phyloP scores from a whole-genome alignment of 2,329 filamentous ascomycete genomes.

The Sporothrix sp. region DNA sequence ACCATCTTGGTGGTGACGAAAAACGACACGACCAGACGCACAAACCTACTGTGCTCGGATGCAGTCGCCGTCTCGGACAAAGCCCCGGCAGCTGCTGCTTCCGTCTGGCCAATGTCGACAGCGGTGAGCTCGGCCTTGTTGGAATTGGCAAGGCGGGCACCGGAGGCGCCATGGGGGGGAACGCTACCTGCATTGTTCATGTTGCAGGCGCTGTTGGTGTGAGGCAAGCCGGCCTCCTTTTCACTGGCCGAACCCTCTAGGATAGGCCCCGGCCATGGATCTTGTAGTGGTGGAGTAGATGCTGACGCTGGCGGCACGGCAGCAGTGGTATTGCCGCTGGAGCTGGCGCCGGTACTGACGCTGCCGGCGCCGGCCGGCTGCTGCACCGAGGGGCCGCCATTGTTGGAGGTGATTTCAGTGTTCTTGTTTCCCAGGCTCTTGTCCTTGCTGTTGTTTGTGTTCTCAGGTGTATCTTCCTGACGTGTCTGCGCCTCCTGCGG shows the following conservation, averaged over 20 bases:
- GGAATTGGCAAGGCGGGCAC: not conserved
- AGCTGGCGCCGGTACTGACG: not conserved
- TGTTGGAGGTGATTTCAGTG: not conserved
- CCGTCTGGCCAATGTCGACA: not conserved
- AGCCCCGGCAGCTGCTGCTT: conserved; percentile 1
- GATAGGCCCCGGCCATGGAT: conserved; percentile 48
- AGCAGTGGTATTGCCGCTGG: conserved; percentile 7
- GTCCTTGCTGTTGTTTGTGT: not conserved
- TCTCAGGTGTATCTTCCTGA: not conserved
- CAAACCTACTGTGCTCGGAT: conserved; percentile 19
- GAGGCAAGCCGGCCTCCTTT: conserved; percentile 18
- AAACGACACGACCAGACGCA: conserved; percentile 23
- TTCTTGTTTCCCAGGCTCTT: not conserved
- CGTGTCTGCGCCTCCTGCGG: conserved; percentile 2
- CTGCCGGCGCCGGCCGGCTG: not conserved
- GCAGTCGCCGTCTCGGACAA: not conserved
- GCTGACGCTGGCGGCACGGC: conserved; percentile 18
- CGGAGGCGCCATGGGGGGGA: too few species aligned
- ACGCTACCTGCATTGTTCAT: not conserved
- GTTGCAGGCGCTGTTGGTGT: not conserved
- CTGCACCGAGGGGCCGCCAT: conserved; percentile 1
- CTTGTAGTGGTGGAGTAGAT: conserved; percentile 38
- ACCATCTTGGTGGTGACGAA: conserved; percentile 48
- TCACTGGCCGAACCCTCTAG: conserved; percentile 29
- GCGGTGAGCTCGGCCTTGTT: not conserved